Base-by-base conservation (phyloP, 176 grass and related monocot genomes). In the Pontederia crassipes region DNA sequence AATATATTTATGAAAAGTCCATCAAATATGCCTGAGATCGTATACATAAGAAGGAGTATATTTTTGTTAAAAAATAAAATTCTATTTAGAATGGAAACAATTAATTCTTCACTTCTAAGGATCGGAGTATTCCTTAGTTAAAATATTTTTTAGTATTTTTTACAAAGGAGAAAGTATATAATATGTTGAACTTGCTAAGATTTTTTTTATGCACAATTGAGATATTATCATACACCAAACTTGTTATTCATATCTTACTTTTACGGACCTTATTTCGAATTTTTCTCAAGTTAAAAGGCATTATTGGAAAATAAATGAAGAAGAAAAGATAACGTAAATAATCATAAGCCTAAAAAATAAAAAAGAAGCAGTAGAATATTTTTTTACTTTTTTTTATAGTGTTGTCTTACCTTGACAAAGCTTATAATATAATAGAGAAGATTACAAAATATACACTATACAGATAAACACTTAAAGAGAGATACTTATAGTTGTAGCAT, bases 91-190 rank as follows among this genome's bases (percentile, higher is more conserved):
- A 48, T 90, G 87, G 87, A 90, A 90, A 82, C 82, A 82, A 80
- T 90, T 82, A 64, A 76, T 90, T 15, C 76, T 90, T 49, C 82
- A 90, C 53, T 90, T 24, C 87, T 55, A 82, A 86, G 45, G 20
- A 73, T 90, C 52, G 87, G 87, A 28, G 87, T 86, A 24, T 90
- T 90, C 63, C 87, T 90, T n/a, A 90, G 82, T 63, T 82, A 90
- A 61, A 90, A 90, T 71, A 82, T 90, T 46, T 64, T 79, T 52
- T 82, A 90, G 56, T 82, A 90, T 82, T 82, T 90, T 35, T 40
- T 7, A 40, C 32, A 4, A 40, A 40, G 4, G 32, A 40, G 32
- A 40, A 40, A 40, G 4, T 40, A 40, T 40, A 40, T 40, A 7
- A 40, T 40, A 40, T 40, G 32, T 7, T 40, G 4, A 40, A 40